Percentiles rank a stretch among this genome's conserved stretches.
Evolutionary conservation across 345 rosid genomes (phyloP).

Genomic region (Eucalyptus coolabah): DNA sequence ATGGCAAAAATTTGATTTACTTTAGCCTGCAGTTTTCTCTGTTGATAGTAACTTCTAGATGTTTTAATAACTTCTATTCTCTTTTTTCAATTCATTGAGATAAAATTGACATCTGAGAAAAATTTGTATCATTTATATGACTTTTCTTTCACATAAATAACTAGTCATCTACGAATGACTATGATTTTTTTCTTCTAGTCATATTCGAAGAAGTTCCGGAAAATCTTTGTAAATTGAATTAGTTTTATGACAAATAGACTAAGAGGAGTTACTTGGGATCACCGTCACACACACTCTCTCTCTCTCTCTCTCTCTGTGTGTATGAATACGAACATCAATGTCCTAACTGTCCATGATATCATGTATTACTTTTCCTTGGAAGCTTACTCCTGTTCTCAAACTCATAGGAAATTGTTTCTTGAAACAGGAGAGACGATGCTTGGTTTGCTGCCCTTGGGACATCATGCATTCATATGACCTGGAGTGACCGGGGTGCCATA

Average conservation of each 20-base stretch:
- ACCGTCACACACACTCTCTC: accelerated
- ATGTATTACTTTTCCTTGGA: background rate
- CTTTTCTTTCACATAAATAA: background rate
- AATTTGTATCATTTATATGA: background rate
- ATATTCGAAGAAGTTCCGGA: accelerated
- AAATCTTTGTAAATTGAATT: background rate
- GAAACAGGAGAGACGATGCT: slow-evolving; percentile 79
- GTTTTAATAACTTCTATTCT: background rate
- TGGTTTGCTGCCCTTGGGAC: slow-evolving; percentile 92
- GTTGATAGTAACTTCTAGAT: background rate
- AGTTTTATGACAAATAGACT: background rate
- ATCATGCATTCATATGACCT: slow-evolving; percentile 87
- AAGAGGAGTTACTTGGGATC: background rate
- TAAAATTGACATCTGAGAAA: background rate
- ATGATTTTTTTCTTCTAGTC: background rate
- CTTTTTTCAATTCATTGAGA: background rate
- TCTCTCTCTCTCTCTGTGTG: background rate
- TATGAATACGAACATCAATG: background rate
- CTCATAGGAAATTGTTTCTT: background rate
- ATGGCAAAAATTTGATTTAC: background rate
- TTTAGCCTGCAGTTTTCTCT: background rate
- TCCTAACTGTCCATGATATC: background rate
- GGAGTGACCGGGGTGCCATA: slow-evolving; percentile 87
- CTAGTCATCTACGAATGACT: background rate
- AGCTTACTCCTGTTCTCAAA: background rate